Percentiles rank a stretch among this genome's conserved stretches.
Evolutionary conservation across 495 filamentous ascomycete species (phyloP).

Genomic region (Penicillium pancosmium): DNA sequence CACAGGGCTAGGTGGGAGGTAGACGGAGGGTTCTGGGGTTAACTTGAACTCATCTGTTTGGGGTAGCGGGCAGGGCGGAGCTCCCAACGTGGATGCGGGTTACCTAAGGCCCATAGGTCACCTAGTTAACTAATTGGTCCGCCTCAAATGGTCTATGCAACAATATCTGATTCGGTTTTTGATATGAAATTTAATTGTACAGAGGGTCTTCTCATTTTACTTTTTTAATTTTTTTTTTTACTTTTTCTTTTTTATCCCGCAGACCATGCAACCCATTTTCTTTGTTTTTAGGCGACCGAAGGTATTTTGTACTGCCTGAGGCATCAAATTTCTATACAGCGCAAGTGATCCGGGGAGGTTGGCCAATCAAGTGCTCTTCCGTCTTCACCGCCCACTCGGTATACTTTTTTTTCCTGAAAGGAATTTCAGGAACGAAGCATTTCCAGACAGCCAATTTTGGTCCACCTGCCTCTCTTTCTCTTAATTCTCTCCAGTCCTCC

Average conservation of each 20-base stretch:
- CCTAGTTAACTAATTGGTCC: no score
- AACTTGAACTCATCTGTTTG: conserved; percentile 36
- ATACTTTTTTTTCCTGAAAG: conserved; percentile 32
- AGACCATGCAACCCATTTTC: no score
- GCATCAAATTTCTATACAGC: no score
- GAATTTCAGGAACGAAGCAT: no score
- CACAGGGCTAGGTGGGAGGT: conserved; percentile 16
- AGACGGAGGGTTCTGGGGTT: conserved; percentile 5
- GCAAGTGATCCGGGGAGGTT: conserved; percentile 17
- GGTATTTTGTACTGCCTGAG: no score
- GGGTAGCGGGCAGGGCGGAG: conserved; percentile 37
- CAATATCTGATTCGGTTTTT: background rate
- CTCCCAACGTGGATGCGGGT: conserved; percentile 32
- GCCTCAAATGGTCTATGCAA: background rate
- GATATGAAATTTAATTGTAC: no score
- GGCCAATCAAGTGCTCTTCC: background rate
- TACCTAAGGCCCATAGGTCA: conserved; percentile 14
- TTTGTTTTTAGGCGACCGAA: no score
- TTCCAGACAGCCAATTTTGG: conserved; percentile 13
- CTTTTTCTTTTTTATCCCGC: no score
- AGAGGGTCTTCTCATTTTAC: no score
- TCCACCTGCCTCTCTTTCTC: conserved; percentile 2
- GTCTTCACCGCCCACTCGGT: conserved; percentile 2
- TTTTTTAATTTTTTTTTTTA: no score
- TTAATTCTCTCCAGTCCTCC: conserved; percentile 3